These are phyloP conservation scores for Theobroma grandiflorum DNA, from an alignment of 441 rosid species.

Conservation along the genomic window DNA sequence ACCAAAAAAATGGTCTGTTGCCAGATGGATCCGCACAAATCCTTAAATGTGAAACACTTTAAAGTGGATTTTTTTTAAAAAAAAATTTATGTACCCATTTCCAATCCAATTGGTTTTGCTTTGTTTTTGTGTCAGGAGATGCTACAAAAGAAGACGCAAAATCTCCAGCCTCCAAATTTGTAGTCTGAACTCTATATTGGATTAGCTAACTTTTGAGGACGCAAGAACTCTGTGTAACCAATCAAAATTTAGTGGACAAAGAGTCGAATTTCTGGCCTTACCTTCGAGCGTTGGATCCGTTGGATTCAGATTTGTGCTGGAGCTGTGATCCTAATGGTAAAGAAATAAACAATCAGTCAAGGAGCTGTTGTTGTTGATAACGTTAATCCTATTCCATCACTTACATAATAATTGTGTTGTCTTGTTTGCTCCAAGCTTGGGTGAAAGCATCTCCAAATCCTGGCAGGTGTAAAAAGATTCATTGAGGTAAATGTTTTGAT, in stretches of 20 bases:
- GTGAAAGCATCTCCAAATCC: neutral
- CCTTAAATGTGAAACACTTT: neutral
- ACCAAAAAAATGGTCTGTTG: neutral
- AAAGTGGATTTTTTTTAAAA: neutral
- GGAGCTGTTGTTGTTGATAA: neutral
- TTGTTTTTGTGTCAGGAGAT: slow-evolving; percentile 25
- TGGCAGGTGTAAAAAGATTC: neutral
- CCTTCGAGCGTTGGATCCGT: neutral
- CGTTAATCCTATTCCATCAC: no score
- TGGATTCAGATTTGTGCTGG: neutral
- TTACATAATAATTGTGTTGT: neutral
- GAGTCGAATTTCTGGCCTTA: neutral
- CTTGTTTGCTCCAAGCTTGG: neutral
- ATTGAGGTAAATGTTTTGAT: neutral
- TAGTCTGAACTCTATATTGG: slow-evolving; percentile 32
- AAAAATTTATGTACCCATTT: neutral
- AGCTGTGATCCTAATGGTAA: neutral
- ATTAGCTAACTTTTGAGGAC: neutral
- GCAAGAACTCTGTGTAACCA: neutral
- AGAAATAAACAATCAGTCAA: neutral
- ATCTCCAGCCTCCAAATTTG: slow-evolving; percentile 33
- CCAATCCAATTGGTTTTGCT: neutral
- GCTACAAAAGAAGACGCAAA: slow-evolving; percentile 32
- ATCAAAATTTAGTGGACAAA: neutral
- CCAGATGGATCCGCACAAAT: neutral